Evolutionary conservation across 768 basidiomycete species (phyloP), one percentile per base, ranked within the genome.

Genomic region (Kwoniella europaea): DNA sequence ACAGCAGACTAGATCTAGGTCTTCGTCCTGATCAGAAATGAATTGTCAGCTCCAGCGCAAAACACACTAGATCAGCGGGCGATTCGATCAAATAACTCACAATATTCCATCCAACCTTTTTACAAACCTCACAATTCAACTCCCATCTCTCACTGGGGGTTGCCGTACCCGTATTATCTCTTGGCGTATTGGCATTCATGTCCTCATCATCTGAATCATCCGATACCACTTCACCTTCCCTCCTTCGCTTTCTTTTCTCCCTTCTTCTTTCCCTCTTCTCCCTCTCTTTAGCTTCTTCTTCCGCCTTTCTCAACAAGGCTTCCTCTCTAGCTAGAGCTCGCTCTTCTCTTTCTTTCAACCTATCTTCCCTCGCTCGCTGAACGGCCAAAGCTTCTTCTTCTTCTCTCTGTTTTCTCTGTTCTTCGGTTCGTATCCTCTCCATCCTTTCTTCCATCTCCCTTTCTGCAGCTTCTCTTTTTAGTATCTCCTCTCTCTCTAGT

Each of bases 111-210:
- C 92, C 92, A 27, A 85, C 86, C 71, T 88, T 88, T 65, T 86
- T 86, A 81, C 94, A 97, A 46, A 96, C 87, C 79, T 96, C 94
- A 79, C 94, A 97, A 77, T 92, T 90, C 24, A 97, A 84, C 67
- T 92, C 89, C 94, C 94, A 95, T 68, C 90, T 88, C 62, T 90
- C 91, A 35, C 50, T 62, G 10, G 60, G 65, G 29, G 44, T 65
- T 3, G 27, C 24, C 3, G 56, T 60, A 10, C 69, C 68, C 55
- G 65, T 66, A 15, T 41, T n/a, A 44, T 18, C 46, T 50, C 46
- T 50, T 16, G 55, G 42, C 13, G 35, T 52, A 27, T 65, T 27
- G 62, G 22, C 50, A 1, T 65, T 55, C 7, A 55, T 42, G 41
- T 20, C 44, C 50, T 74, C 65, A n/a, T 66, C 72, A 27, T 73